Evolutionary conservation across 805 yeast species (phyloP), one percentile per base, ranked within the genome.

Genomic region (Candida piceae): DNA sequence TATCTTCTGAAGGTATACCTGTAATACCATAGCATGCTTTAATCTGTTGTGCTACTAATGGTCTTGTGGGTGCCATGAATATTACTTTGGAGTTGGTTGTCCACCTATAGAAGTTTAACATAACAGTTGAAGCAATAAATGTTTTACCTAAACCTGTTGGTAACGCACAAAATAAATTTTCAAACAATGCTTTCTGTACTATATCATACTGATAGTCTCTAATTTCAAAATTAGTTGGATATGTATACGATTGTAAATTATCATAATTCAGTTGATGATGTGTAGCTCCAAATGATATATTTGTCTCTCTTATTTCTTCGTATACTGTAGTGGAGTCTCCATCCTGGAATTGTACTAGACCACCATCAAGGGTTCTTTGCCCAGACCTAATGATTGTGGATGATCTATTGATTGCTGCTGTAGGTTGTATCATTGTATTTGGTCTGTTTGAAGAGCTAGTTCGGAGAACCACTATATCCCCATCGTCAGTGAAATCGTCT

Each of bases 61-160:
- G 99, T 46, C 89, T 70, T 2, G 99, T 93, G 0, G 99, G 99
- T 0, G 99, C 98, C 81, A 90, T 80, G 58, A 93, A 93, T 1
- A 94, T 75, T 46, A 93, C 77, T 53, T 89, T 93, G 2, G 87
- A 78, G 4, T 62, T 57, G 12, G 74, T 74, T 16, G 89, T 84
- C 98, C 98, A 93, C 33, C 94, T 63, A 48, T 74, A 79, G 62
- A 73, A 93, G 55, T 93, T 93, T 38, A 88, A 68, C 88, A 93
- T 93, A 16, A 90, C 90, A 0, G 95, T 82, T 25, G 94, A 80
- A 2, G 98, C 97, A 53, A 93, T 88, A 46, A 93, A 87, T 0
- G 99, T 93, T 62, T 93, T 93, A 27, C 99, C 99, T 57, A 89
- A 68, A 47, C 99, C 99, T 0, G 99, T 93, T 1, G 99, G 99